Evolutionary conservation across 1,284 basidiomycete species (phyloP).

Genomic region (Leccinum solheimii): DNA sequence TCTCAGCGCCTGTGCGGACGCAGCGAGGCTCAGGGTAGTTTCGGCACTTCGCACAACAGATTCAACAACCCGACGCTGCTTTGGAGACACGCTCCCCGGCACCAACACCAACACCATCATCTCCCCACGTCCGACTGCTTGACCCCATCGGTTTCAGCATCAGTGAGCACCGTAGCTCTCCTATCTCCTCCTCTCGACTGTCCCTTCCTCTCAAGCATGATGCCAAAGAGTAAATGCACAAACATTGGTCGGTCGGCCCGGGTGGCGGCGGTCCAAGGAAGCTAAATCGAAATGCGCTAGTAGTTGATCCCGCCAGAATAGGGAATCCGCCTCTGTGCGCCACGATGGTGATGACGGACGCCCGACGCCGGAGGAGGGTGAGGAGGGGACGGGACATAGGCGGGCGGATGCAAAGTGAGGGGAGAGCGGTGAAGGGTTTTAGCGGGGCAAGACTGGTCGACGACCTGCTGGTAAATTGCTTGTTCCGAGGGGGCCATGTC

Average conservation of each 20-base stretch:
- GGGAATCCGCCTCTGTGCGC: no score
- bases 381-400: no score
- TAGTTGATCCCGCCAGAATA: slow-evolving; percentile 74
- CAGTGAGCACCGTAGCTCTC: slow-evolving; percentile 78
- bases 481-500: no score
- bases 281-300: slow-evolving; percentile 72
- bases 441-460: no score
- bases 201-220: slow-evolving; percentile 84
- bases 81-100: slow-evolving; percentile 46
- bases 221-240: slow-evolving; percentile 86
- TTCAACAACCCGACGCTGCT: slow-evolving; percentile 84
- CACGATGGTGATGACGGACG: no score
- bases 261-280: slow-evolving; percentile 51
- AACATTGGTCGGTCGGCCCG: slow-evolving; percentile 62
- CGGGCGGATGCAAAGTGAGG: no score
- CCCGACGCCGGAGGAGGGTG: no score
- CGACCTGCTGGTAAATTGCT: no score
- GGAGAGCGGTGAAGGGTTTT: no score
- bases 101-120: slow-evolving; percentile 32
- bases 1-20: slow-evolving; percentile 55
- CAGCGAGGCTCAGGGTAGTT: slow-evolving; percentile 64
- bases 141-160: slow-evolving; percentile 83
- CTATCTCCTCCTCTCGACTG: slow-evolving; percentile 72
- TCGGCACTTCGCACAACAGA: slow-evolving; percentile 82
- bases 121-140: slow-evolving; percentile 28